Conservation (phyloP, 768 basidiomycete genomes). For the Rhodotorula babjevae region DNA sequence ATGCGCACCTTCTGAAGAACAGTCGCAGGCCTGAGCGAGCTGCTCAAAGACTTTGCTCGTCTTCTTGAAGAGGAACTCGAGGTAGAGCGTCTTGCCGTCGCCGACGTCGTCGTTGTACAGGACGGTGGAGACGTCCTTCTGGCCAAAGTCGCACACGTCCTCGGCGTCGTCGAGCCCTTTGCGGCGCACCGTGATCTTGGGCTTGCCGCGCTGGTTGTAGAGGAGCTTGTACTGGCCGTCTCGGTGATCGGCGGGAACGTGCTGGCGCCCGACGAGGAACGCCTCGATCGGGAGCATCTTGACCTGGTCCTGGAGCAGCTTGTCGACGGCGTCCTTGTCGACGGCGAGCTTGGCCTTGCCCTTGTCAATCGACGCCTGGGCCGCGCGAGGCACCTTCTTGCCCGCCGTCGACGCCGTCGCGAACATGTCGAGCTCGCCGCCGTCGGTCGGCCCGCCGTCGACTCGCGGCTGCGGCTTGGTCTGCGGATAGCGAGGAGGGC, state of each 20-base stretch:
- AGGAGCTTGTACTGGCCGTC: neutral
- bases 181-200: neutral
- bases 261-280: neutral
- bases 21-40: neutral
- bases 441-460: slow-evolving; percentile 6
- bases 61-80: neutral
- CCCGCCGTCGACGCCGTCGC: neutral
- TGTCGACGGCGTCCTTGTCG: too few species aligned
- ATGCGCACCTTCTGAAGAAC: neutral
- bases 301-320: neutral
- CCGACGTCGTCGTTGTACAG: neutral
- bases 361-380: neutral
- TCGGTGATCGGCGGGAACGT: neutral
- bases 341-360: slow-evolving; percentile 3
- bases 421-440: neutral
- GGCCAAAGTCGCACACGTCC: neutral
- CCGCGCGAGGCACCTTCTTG: neutral
- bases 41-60: neutral
- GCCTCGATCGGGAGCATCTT: neutral
- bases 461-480: neutral
- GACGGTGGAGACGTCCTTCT: neutral
- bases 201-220: neutral
- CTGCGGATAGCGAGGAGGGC: neutral
- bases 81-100: too few species aligned
- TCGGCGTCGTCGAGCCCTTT: neutral